Conservation (phyloP, 2,329 filamentous ascomycete species). For the Whalleya microplaca region DNA sequence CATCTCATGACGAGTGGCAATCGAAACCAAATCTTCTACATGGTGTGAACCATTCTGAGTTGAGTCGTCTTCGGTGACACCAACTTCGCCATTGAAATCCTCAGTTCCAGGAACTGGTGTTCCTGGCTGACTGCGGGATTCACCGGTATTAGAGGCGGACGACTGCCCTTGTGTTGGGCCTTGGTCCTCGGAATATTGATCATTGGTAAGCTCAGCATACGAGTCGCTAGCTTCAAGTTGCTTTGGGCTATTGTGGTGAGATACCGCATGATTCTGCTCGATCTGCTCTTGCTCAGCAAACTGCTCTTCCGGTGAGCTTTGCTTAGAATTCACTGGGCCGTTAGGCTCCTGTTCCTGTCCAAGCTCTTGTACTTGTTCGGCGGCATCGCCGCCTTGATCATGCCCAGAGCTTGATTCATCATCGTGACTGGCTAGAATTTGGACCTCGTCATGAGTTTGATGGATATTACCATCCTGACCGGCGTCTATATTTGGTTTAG, state of each 20-base stretch:
- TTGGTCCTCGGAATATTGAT: slow-evolving; percentile 15
- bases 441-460: slow-evolving; percentile 2
- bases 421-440: slow-evolving; percentile 1
- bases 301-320: slow-evolving; percentile 6
- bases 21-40: slow-evolving; percentile 24
- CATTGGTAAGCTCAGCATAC: slow-evolving; percentile 26
- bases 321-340: slow-evolving; percentile 7
- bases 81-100: slow-evolving; percentile 4
- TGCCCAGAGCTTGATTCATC: slow-evolving; percentile 10
- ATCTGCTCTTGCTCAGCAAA: slow-evolving; percentile 2
- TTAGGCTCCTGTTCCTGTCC: slow-evolving; percentile 13
- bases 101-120: slow-evolving; percentile 7
- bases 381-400: slow-evolving; percentile 5
- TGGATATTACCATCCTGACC: slow-evolving; percentile 5
- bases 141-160: slow-evolving; percentile 1
- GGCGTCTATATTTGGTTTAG: neutral
- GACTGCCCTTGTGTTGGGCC: slow-evolving; percentile 8
- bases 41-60: neutral
- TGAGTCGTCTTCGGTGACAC: neutral
- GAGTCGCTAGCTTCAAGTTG: slow-evolving; percentile 27
- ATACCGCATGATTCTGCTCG: slow-evolving; percentile 1
- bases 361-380: slow-evolving; percentile 4
- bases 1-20: slow-evolving; percentile 34
- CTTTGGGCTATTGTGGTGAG: slow-evolving; percentile 12
- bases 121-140: slow-evolving; percentile 5